A percentile compares a stretch with the other conserved stretches of the same genome.
Evolutionary conservation across 2,329 filamentous ascomycete genomes (phyloP).

Genomic region (Fusarium metavorans): DNA sequence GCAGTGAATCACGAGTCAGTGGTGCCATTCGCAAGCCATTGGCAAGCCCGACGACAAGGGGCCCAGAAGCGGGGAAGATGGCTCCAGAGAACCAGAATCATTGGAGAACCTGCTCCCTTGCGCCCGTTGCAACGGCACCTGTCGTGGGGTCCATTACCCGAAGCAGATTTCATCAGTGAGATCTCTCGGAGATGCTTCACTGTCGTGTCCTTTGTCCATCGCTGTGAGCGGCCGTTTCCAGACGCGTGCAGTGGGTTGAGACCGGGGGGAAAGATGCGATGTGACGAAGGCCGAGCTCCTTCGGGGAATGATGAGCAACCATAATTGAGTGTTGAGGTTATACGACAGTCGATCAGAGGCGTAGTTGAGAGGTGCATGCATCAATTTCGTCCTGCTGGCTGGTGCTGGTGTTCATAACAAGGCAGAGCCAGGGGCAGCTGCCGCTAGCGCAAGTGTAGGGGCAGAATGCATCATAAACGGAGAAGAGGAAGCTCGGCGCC

Average conservation of each 20-base stretch:
- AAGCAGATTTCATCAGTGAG: conserved; percentile 24
- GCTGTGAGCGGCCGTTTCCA: conserved; percentile 28
- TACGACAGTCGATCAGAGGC: conserved; percentile 22
- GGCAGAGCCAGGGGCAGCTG: conserved; percentile 29
- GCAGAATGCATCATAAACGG: conserved; percentile 10
- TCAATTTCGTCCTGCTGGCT: conserved; percentile 21
- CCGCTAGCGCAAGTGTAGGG: conserved; percentile 4
- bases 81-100: neutral
- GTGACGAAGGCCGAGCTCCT: conserved; percentile 23
- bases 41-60: conserved; percentile 22
- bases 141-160: conserved; percentile 40
- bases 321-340: conserved; percentile 23
- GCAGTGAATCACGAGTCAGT: conserved; percentile 29
- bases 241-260: conserved; percentile 26
- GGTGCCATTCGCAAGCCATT: conserved; percentile 38
- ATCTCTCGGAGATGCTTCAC: conserved; percentile 18
- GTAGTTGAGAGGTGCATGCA: conserved; percentile 25
- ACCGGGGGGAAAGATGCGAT: conserved; percentile 25
- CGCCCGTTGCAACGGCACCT: conserved; percentile 37
- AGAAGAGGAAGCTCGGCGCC: conserved; percentile 10
- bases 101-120: conserved; percentile 19
- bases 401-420: conserved; percentile 24
- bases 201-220: conserved; percentile 17
- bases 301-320: conserved; percentile 25
- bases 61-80: conserved; percentile 12